Percentiles rank a stretch among this genome's conserved stretches.
phyloP scores from a whole-genome alignment of 495 filamentous ascomycete genomes.

The Tuber brumale region DNA sequence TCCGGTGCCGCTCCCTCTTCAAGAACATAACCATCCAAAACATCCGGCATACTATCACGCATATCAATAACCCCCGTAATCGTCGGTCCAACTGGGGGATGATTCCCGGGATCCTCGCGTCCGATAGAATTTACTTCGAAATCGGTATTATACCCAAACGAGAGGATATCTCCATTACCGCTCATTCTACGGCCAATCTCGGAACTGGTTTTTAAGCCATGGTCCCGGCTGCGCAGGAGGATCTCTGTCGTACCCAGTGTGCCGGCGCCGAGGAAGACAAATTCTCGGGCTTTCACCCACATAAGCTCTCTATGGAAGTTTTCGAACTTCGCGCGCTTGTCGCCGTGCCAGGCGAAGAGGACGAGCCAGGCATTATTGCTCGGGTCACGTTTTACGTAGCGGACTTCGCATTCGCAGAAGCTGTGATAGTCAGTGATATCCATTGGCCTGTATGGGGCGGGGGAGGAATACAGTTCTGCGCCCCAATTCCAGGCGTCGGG shows the following conservation, averaged over 20 bases:
- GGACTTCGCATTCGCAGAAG: conserved; percentile 65
- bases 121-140: conserved; percentile 54
- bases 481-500: conserved; percentile 72
- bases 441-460: not conserved
- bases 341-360: conserved; percentile 60
- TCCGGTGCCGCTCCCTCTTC: conserved; percentile 59
- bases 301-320: conserved; percentile 57
- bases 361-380: conserved; percentile 53
- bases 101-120: conserved; percentile 46
- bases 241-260: conserved; percentile 61
- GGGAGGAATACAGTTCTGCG: conserved; percentile 51
- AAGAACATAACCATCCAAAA: conserved; percentile 59
- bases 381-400: conserved; percentile 55
- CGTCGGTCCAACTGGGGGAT: conserved; percentile 56
- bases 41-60: conserved; percentile 49
- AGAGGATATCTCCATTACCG: conserved; percentile 62
- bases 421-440: not conserved
- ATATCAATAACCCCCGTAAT: conserved; percentile 62
- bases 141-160: conserved; percentile 52
- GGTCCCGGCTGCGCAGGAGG: conserved; percentile 56
- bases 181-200: conserved; percentile 57
- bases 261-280: conserved; percentile 57
- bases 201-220: conserved; percentile 54
- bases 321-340: conserved; percentile 52
- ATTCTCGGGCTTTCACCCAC: conserved; percentile 60